Evolutionary conservation across 441 rosid genomes (phyloP), one percentile per base, ranked within the genome.

Genomic region (Bruguiera hainesii): DNA sequence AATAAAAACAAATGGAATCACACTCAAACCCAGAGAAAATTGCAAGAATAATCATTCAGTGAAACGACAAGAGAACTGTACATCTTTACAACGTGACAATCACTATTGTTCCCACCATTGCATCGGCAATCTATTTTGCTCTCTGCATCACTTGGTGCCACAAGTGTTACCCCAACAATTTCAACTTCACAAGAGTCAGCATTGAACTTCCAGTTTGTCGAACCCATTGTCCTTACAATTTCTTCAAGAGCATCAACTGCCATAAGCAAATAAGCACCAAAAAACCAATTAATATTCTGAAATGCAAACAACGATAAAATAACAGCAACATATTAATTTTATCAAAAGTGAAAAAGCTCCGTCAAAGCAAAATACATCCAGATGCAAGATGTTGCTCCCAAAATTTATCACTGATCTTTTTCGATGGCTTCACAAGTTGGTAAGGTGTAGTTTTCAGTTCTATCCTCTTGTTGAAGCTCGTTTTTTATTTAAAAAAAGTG

Each of bases 231-330:
- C 35, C 66, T 79, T 8, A 74, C 75, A 60, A 85, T 84, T 81
- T 89, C 73, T 35, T 72, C 76, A 61, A 89, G 81, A 67, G 83
- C 87, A 71, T 83, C 91, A 79, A 85, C 96, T 85, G 64, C 31
- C 71, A 80, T 25, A 66, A 35, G 59, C 64, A 60, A 66, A 29
- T 67, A 61, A 60, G 73, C 66, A 61, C 64, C 74, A 39, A 55
- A 65, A 19, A 57, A 53, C 60, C 29, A 50, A 28, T 49, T 16
- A 59, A 39, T 28, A 33, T 60, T 56, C 50, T 39, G 29, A 62
- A 26, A 74, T 53, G 49, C 30, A 30, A 52, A 20, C 20, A 28
- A 51, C n/a, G 26, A 49, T 21, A 8, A 29, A 64, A 35, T 25
- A 55, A 30, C 7, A 1, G 50, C 50, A 56, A 46, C 20, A 28